phyloP scores from a whole-genome alignment of 352 stramenopile species.

The Globisporangium camurandrum region DNA sequence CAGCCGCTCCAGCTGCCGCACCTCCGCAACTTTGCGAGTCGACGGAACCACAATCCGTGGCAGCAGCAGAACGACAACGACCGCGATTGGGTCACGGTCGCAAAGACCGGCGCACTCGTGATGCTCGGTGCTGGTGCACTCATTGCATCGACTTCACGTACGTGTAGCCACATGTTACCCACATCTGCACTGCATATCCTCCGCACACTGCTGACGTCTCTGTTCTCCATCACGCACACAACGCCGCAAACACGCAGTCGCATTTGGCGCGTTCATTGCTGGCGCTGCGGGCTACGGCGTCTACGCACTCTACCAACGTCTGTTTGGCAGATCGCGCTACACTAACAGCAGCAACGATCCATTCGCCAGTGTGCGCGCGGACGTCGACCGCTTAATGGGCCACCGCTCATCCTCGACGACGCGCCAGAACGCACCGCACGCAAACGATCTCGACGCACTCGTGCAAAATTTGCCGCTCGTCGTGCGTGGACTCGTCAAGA shows the following conservation, averaged over 20 bases:
- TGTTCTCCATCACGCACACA: conserved; percentile 1
- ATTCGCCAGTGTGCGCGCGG: conserved; percentile 33
- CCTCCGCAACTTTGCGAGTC: conserved; percentile 24
- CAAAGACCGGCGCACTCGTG: conserved; percentile 60
- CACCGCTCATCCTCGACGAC: conserved; percentile 9
- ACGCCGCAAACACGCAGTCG: no score
- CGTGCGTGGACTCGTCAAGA: conserved; percentile 54
- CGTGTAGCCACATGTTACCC: conserved; percentile 7
- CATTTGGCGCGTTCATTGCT: conserved; percentile 60
- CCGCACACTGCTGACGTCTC: not conserved
- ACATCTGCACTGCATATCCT: not conserved
- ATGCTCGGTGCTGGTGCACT: conserved; percentile 47
- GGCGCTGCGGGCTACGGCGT: conserved; percentile 61
- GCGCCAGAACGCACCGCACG: conserved; percentile 3
- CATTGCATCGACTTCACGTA: conserved; percentile 58
- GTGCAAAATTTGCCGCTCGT: conserved; percentile 53
- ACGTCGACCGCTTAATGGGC: conserved; percentile 39
- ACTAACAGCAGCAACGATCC: conserved; percentile 13
- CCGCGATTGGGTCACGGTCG: conserved; percentile 40
- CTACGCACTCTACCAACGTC: conserved; percentile 60
- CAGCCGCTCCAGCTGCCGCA: conserved; percentile 13
- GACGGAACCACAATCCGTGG: conserved; percentile 34
- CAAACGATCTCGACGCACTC: conserved; percentile 43
- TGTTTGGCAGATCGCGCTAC: conserved; percentile 33
- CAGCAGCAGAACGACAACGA: conserved; percentile 24